Percentiles rank a stretch among this genome's conserved stretches.
phyloP scores from a whole-genome alignment of 108 stramenopile species.

The Seminavis robusta region DNA sequence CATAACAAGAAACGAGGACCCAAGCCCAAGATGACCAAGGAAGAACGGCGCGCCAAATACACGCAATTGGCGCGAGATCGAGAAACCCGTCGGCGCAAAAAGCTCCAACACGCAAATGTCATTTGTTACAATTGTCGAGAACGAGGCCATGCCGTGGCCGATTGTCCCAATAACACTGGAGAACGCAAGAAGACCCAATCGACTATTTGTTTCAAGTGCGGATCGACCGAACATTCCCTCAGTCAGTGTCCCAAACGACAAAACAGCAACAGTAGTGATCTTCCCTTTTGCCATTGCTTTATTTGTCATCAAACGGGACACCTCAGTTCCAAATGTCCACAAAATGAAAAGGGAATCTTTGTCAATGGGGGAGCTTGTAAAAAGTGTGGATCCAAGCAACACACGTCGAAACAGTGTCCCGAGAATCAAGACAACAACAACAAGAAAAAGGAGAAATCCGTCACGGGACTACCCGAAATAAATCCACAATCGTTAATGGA shows the following conservation, averaged over 20 bases:
- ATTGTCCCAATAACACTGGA: conserved; percentile 40
- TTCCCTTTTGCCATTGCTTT: conserved; percentile 79
- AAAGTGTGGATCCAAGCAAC: conserved; percentile 58
- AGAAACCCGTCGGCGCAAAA: conserved; percentile 27
- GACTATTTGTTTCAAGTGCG: conserved; percentile 80
- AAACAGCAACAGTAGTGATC: conserved; percentile 29
- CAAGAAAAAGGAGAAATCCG: neutral
- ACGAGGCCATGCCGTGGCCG: conserved; percentile 57
- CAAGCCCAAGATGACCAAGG: conserved; percentile 77
- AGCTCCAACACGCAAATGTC: conserved; percentile 26
- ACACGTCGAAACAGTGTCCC: conserved; percentile 55
- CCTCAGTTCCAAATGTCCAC: conserved; percentile 52
- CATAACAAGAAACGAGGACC: too few species aligned
- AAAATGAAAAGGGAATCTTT: conserved; percentile 65
- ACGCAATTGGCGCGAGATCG: conserved; percentile 68
- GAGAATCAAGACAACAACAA: conserved; percentile 30
- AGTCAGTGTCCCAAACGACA: conserved; percentile 46
- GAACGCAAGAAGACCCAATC: conserved; percentile 2
- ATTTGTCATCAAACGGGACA: conserved; percentile 73
- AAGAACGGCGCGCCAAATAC: conserved; percentile 75
- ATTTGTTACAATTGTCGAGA: conserved; percentile 72
- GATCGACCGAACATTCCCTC: conserved; percentile 67
- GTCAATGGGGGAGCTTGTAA: conserved; percentile 74
- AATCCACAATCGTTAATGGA: too few species aligned
- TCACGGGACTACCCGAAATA: too few species aligned